Percentiles rank a stretch among this genome's conserved stretches.
Evolutionary conservation across 208 protist genomes (phyloP).

Genomic region (Leptomonas seymouri): DNA sequence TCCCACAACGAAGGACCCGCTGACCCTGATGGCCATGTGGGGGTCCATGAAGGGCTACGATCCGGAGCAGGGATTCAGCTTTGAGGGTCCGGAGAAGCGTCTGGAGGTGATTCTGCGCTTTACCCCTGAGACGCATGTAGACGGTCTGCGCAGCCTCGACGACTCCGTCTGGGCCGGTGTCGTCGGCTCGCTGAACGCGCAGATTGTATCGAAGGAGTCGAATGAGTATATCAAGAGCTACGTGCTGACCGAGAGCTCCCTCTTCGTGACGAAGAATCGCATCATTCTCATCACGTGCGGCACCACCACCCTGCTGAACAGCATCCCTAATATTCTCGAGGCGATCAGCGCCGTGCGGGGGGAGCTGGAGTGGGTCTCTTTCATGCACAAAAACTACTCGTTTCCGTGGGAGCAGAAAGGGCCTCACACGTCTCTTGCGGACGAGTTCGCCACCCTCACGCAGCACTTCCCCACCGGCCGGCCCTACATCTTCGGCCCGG

Average conservation of each 20-base stretch:
- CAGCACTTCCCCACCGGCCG: slow-evolving; percentile 77
- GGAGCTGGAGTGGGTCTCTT: slow-evolving; percentile 90
- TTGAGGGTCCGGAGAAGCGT: slow-evolving; percentile 93
- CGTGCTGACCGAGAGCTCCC: slow-evolving; percentile 92
- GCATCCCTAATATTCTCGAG: slow-evolving; percentile 80
- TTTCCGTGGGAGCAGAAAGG: slow-evolving; percentile 92
- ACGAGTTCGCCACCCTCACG: slow-evolving; percentile 84
- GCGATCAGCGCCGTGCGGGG: slow-evolving; percentile 75
- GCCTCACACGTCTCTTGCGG: slow-evolving; percentile 81
- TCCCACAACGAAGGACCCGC: slow-evolving; percentile 66
- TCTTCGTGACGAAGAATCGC: slow-evolving; percentile 93
- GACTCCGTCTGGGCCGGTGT: slow-evolving; percentile 75
- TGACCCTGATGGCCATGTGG: slow-evolving; percentile 92
- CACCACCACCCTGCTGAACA: slow-evolving; percentile 93
- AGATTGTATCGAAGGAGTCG: slow-evolving; percentile 81
- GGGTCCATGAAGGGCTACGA: slow-evolving; percentile 79
- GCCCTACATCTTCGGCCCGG: slow-evolving; percentile 90
- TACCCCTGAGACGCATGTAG: slow-evolving; percentile 63
- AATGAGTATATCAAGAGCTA: slow-evolving; percentile 92
- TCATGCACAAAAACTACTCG: slow-evolving; percentile 94
- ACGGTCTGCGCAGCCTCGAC: slow-evolving; percentile 68
- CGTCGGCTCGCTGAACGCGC: slow-evolving; percentile 77
- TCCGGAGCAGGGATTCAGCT: slow-evolving; percentile 80
- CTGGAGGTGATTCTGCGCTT: slow-evolving; percentile 87
- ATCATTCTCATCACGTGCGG: slow-evolving; percentile 95